Evolutionary conservation across 75 land plant genomes (phyloP).

Genomic region (Adiantum capillusveneris): DNA sequence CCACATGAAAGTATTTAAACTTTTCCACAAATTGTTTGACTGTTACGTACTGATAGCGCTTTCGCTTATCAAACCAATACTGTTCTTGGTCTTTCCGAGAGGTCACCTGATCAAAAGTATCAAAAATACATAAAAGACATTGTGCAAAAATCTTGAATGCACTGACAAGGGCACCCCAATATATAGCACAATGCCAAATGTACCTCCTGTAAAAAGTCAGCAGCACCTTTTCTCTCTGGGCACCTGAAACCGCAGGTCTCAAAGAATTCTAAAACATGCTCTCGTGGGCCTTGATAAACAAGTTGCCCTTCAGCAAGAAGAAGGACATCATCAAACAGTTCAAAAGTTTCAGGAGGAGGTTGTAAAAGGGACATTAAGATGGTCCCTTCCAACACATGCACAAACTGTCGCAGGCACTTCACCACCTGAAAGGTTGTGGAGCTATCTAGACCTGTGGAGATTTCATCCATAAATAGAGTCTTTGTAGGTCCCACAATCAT

Average conservation of each 20-base stretch:
- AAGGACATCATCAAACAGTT: constrained; percentile 85
- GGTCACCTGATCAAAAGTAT: constrained; percentile 24
- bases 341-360: constrained; percentile 79
- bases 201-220: constrained; percentile 82
- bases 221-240: constrained; percentile 80
- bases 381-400: constrained; percentile 61
- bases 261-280: constrained; percentile 63
- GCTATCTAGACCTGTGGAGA: constrained; percentile 89
- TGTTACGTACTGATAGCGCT: constrained; percentile 32
- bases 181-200: neutral
- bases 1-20: constrained; percentile 20
- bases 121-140: no score
- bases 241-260: constrained; percentile 77
- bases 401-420: constrained; percentile 59
- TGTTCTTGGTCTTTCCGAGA: constrained; percentile 54
- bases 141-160: neutral
- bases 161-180: neutral
- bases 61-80: constrained; percentile 27
- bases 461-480: constrained; percentile 77
- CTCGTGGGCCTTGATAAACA: constrained; percentile 79
- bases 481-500: constrained; percentile 78
- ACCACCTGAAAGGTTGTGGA: constrained; percentile 87
- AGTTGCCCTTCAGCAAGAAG: constrained; percentile 76
- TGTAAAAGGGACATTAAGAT: constrained; percentile 72
- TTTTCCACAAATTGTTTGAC: constrained; percentile 30